Evolutionary conservation across 2,329 filamentous ascomycete species (phyloP).

Genomic region (Lachnellula occidentalis): DNA sequence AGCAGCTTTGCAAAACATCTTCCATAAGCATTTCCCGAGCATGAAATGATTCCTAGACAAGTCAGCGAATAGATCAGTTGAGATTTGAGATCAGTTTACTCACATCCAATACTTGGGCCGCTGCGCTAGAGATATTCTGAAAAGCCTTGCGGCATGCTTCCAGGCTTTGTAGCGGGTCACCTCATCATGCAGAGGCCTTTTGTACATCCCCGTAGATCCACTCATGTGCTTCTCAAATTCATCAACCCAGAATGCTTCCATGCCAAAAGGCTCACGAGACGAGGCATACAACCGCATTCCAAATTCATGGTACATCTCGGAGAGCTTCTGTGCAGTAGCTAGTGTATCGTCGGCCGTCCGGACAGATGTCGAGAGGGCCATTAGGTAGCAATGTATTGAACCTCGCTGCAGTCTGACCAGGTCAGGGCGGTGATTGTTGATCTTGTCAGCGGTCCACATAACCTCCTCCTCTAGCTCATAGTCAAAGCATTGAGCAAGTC

Average conservation of each 20-base stretch:
- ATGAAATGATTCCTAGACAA: conserved; percentile 55
- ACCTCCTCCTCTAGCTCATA: conserved; percentile 36
- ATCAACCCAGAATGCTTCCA: conserved; percentile 59
- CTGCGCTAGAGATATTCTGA: conserved; percentile 52
- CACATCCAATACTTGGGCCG: conserved; percentile 59
- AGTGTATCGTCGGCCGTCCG: conserved; percentile 48
- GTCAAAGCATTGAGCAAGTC: conserved; percentile 37
- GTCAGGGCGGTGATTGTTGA: conserved; percentile 34
- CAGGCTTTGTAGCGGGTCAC: conserved; percentile 56
- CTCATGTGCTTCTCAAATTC: conserved; percentile 58
- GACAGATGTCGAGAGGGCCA: conserved; percentile 60
- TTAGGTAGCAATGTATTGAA: conserved; percentile 45
- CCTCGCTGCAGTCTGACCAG: conserved; percentile 32
- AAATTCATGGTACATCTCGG: conserved; percentile 64
- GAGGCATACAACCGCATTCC: conserved; percentile 64
- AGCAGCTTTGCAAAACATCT: conserved; percentile 53
- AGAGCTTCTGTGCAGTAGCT: conserved; percentile 50
- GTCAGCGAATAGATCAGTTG: conserved; percentile 19
- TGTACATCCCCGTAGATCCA: conserved; percentile 50
- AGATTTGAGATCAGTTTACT: conserved; percentile 27
- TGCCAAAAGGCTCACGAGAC: conserved; percentile 60
- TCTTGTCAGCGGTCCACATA: conserved; percentile 36
- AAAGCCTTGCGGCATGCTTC: conserved; percentile 58
- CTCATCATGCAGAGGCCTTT: conserved; percentile 49
- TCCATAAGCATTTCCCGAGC: conserved; percentile 67